Conservation (phyloP, 306 rosid species). For the Fagus crenata region DNA sequence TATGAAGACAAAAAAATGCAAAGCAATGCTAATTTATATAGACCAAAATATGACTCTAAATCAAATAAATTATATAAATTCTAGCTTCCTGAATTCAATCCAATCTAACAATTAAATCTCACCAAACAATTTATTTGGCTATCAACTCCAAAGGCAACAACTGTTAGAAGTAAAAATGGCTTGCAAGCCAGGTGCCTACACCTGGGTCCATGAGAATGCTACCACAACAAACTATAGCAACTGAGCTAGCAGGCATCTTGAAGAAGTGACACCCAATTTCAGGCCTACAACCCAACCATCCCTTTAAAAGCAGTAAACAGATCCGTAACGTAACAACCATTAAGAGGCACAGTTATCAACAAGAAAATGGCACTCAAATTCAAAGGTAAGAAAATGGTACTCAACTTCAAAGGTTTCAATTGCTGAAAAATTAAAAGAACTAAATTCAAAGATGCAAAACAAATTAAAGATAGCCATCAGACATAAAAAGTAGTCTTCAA, state of each 20-base stretch:
- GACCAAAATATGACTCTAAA: neutral
- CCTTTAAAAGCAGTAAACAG: too few relatives aligned
- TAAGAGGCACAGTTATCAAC: too few relatives aligned
- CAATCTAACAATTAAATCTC: neutral
- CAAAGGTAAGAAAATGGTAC: neutral
- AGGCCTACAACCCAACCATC: too few relatives aligned
- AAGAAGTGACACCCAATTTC: neutral
- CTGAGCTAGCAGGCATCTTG: constrained; percentile 5
- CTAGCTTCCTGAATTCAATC: neutral
- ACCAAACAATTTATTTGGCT: constrained; percentile 3
- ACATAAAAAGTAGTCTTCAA: neutral
- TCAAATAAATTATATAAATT: neutral
- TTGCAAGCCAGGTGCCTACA: neutral
- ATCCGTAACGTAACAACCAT: too few relatives aligned
- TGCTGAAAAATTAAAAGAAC: neutral
- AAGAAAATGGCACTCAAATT: too few relatives aligned
- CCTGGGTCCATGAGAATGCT: neutral
- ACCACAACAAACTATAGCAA: neutral
- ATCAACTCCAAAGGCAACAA: neutral
- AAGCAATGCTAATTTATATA: neutral
- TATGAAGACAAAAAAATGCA: neutral
- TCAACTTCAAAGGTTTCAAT: neutral
- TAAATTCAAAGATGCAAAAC: neutral
- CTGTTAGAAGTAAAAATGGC: neutral
- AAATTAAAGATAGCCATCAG: neutral